phyloP scores from a whole-genome alignment of 306 rosid species.

The Sicyos baderoa region DNA sequence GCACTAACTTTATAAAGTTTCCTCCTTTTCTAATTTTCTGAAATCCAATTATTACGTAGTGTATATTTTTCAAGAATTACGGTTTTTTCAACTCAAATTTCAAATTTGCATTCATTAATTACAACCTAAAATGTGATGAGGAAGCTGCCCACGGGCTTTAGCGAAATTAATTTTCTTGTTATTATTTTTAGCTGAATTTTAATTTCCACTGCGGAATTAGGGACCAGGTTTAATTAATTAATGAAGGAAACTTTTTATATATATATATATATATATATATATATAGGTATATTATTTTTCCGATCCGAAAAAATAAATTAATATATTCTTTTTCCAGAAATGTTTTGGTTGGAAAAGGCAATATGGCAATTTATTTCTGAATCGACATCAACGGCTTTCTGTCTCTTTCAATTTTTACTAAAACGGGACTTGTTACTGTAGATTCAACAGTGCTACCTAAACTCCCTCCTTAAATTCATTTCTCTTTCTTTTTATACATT shows the following conservation, averaged over 20 bases:
- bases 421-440: slow-evolving; percentile 5
- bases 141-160: neutral
- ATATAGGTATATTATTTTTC: too few relatives aligned
- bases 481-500: neutral
- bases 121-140: neutral
- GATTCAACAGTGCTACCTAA: neutral
- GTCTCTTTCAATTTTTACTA: slow-evolving; percentile 10
- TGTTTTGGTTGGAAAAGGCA: neutral
- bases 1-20: slow-evolving; percentile 9
- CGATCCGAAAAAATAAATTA: too few relatives aligned
- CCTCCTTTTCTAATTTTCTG: neutral
- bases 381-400: slow-evolving; percentile 12
- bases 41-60: slow-evolving; percentile 4
- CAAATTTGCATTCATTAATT: neutral
- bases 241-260: neutral
- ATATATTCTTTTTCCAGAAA: too few relatives aligned
- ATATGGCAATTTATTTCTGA: neutral
- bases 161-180: neutral
- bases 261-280: neutral
- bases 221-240: neutral
- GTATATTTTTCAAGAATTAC: neutral
- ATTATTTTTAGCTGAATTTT: neutral
- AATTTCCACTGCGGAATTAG: slow-evolving; percentile 4
- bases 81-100: neutral
- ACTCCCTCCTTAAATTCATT: too few relatives aligned